Evolutionary conservation across 495 filamentous ascomycete genomes (phyloP).

Genomic region (Penicillium bialowiezense): DNA sequence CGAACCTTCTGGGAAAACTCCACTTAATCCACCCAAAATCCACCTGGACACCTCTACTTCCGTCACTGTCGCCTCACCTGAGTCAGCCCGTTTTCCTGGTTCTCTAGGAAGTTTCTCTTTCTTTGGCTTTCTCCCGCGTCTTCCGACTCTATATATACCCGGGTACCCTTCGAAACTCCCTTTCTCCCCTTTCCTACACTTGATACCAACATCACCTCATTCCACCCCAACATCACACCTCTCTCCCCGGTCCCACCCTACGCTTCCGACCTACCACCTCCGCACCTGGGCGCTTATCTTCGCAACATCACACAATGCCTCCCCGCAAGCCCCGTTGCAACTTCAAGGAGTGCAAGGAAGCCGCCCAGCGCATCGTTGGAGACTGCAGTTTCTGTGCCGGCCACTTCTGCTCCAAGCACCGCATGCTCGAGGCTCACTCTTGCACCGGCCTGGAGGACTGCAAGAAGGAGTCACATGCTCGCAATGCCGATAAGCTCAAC

Average conservation of each 20-base stretch:
- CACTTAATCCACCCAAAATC: slow-evolving; percentile 14
- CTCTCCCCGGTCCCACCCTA: slow-evolving; percentile 10
- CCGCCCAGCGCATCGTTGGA: slow-evolving; percentile 86
- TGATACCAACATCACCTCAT: slow-evolving; percentile 31
- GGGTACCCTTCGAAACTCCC: background rate
- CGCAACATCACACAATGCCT: slow-evolving; percentile 42
- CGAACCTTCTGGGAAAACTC: slow-evolving; percentile 21
- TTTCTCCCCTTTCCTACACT: slow-evolving; percentile 13
- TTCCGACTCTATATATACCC: slow-evolving; percentile 22
- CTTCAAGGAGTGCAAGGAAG: slow-evolving; percentile 81
- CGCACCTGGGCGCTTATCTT: slow-evolving; percentile 18
- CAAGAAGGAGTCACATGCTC: slow-evolving; percentile 91
- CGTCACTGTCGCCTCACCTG: slow-evolving; percentile 26
- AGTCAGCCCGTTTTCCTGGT: slow-evolving; percentile 25
- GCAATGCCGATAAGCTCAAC: slow-evolving; percentile 88
- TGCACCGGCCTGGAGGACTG: slow-evolving; percentile 94
- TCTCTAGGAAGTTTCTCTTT: slow-evolving; percentile 19
- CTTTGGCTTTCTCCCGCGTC: slow-evolving; percentile 22
- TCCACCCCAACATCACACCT: slow-evolving; percentile 35
- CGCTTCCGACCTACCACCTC: slow-evolving; percentile 11
- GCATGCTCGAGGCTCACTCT: slow-evolving; percentile 88
- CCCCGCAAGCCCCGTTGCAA: slow-evolving; percentile 83
- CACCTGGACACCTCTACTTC: slow-evolving; percentile 17
- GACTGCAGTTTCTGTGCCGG: slow-evolving; percentile 94
- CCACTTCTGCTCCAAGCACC: slow-evolving; percentile 91